A percentile compares a stretch with the other conserved stretches of the same genome.
Evolutionary conservation across 2,329 filamentous ascomycete species (phyloP).

Genomic region (Beauveria australis): DNA sequence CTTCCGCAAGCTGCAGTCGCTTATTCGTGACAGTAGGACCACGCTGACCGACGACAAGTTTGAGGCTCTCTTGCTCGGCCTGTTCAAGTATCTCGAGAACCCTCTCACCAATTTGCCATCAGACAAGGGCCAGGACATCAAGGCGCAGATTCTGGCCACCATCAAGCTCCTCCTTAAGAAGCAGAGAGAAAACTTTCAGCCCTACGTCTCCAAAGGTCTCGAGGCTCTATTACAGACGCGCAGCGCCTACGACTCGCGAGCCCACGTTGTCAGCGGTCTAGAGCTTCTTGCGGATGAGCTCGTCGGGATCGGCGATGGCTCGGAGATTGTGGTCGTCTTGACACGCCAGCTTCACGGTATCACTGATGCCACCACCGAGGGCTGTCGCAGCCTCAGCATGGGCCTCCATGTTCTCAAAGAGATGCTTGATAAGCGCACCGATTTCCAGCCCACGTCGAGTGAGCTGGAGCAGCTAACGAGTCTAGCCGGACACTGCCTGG

Average conservation of each 20-base stretch:
- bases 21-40: slow-evolving; percentile 59
- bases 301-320: slow-evolving; percentile 54
- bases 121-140: slow-evolving; percentile 63
- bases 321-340: slow-evolving; percentile 50
- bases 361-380: slow-evolving; percentile 34
- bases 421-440: slow-evolving; percentile 42
- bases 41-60: slow-evolving; percentile 61
- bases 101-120: slow-evolving; percentile 44
- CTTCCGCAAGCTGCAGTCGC: slow-evolving; percentile 68
- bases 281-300: slow-evolving; percentile 68
- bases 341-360: slow-evolving; percentile 36
- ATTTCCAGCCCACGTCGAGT: slow-evolving; percentile 40
- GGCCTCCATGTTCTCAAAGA: slow-evolving; percentile 55
- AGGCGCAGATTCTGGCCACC: slow-evolving; percentile 65
- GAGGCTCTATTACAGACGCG: slow-evolving; percentile 59
- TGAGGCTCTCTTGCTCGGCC: slow-evolving; percentile 55
- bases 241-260: slow-evolving; percentile 56
- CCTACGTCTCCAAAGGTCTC: slow-evolving; percentile 60
- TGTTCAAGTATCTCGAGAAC: slow-evolving; percentile 65
- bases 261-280: slow-evolving; percentile 66
- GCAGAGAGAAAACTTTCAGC: slow-evolving; percentile 56
- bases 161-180: slow-evolving; percentile 65
- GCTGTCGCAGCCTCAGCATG: slow-evolving; percentile 49
- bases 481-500: slow-evolving; percentile 49
- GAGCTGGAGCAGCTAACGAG: slow-evolving; percentile 44